A percentile compares a stretch with the other conserved stretches of the same genome.
These are phyloP conservation scores for Yarrowia osloensis DNA, from an alignment of 805 yeast species.

Conservation along the genomic window DNA sequence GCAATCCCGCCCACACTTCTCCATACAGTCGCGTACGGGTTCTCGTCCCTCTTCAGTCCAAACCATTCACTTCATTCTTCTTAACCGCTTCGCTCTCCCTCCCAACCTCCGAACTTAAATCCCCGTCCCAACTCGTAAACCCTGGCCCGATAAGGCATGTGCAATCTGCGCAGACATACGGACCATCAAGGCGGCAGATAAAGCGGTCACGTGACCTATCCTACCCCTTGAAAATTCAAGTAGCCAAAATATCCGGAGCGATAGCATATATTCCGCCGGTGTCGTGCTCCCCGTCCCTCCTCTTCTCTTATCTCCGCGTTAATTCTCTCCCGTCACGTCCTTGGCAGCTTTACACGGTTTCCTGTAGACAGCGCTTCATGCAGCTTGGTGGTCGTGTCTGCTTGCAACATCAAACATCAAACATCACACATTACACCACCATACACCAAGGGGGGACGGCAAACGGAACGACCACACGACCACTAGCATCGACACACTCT, in stretches of 20 bases:
- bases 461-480: not conserved
- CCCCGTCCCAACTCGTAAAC: not conserved
- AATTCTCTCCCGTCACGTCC: not conserved
- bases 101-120: not conserved
- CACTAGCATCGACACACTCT: not conserved
- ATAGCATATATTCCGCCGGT: too few relatives aligned
- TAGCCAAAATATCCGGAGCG: too few relatives aligned
- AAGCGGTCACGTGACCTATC: constrained; percentile 3
- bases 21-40: too few relatives aligned
- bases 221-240: not conserved
- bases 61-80: not conserved
- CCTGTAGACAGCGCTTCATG: not conserved
- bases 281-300: too few relatives aligned
- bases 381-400: not conserved
- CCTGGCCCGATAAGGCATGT: constrained; percentile 19
- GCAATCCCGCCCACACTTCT: too few relatives aligned
- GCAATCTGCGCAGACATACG: not conserved
- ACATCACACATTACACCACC: not conserved
- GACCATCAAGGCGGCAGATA: not conserved
- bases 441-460: not conserved
- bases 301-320: not conserved
- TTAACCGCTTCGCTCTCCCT: not conserved
- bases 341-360: not conserved
- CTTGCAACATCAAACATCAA: not conserved
- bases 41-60: too few relatives aligned